A percentile compares a stretch with the other conserved stretches of the same genome.
Evolutionary conservation across 2,329 filamentous ascomycete genomes (phyloP).

Genomic region (Alternaria sp.): DNA sequence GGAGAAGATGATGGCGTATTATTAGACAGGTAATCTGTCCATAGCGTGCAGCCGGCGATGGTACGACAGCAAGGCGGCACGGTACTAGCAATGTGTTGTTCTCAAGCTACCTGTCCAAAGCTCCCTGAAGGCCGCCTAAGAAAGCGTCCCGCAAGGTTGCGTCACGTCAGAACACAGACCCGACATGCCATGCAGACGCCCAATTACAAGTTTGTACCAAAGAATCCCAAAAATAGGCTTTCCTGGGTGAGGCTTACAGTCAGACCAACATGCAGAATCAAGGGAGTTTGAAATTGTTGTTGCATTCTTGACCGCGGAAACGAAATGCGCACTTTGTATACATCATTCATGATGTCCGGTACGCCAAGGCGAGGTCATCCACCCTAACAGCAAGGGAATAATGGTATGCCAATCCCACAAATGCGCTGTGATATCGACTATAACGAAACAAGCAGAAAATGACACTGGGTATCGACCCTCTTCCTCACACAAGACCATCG

Average conservation of each 20-base stretch:
- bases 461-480: slow-evolving; percentile 28
- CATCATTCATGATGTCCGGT: slow-evolving; percentile 41
- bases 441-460: slow-evolving; percentile 38
- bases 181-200: neutral
- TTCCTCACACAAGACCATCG: slow-evolving; percentile 81
- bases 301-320: slow-evolving; percentile 12
- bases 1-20: neutral
- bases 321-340: slow-evolving; percentile 37
- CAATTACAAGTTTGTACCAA: neutral
- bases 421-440: slow-evolving; percentile 51
- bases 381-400: slow-evolving; percentile 39
- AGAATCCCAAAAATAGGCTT: neutral
- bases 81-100: slow-evolving; percentile 27
- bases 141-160: slow-evolving; percentile 11
- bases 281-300: slow-evolving; percentile 4
- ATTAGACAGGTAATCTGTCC: slow-evolving; percentile 1
- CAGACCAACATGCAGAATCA: neutral
- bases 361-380: slow-evolving; percentile 41
- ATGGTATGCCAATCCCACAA: slow-evolving; percentile 39
- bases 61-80: slow-evolving; percentile 1
- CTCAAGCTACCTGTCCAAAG: slow-evolving; percentile 35
- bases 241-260: neutral
- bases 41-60: neutral
- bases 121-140: slow-evolving; percentile 16
- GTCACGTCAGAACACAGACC: neutral